Conservation (phyloP, 257 asterid genomes). For the Solanum habrochaites region DNA sequence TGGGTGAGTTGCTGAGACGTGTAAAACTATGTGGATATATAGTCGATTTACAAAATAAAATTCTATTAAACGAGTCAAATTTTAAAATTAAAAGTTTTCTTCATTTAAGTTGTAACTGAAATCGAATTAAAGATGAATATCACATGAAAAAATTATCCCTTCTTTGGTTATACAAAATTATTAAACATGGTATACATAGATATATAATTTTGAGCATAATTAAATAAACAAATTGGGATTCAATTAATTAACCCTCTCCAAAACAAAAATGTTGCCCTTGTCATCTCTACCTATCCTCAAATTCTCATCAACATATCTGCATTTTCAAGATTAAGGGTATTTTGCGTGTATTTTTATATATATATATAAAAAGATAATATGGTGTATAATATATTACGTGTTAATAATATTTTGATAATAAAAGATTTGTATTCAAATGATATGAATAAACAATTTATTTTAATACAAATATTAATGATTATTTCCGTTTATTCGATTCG, state of each 20-base stretch:
- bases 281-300: conserved; percentile 86
- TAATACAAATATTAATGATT: neutral
- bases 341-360: neutral
- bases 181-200: neutral
- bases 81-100: neutral
- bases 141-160: too few species aligned
- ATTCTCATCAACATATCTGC: conserved; percentile 67
- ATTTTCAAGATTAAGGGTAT: conserved; percentile 5
- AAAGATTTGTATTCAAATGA: neutral
- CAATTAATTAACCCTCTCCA: conserved; percentile 27
- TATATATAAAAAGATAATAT: neutral
- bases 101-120: neutral
- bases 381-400: rapidly evolving
- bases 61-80: neutral
- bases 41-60: neutral
- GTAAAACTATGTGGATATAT: neutral
- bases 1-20: neutral
- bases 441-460: neutral
- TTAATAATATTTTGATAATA: neutral
- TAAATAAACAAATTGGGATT: neutral
- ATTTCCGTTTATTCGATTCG: neutral
- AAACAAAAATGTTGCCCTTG: conserved; percentile 66
- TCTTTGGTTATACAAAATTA: too few species aligned
- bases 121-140: neutral
- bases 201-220: too few species aligned